Base-by-base conservation (phyloP, 495 filamentous ascomycete species). In the Penicillium turbatum region DNA sequence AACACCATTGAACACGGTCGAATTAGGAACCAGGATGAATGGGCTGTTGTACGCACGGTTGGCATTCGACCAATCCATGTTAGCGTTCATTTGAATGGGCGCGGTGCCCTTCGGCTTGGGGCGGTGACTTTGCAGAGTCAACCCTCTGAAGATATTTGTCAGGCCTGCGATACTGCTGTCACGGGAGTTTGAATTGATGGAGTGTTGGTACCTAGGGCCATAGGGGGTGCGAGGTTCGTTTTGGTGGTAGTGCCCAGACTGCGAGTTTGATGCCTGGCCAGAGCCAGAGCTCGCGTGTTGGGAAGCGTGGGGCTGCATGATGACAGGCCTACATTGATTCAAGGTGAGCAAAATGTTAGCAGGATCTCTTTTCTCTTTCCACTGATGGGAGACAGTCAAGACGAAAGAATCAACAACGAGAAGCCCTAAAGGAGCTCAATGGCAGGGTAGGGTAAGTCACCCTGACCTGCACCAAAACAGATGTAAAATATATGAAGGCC, bases 221-320 rank as follows among this genome's bases (percentile, higher is more conserved):
- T 70, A 72, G 5, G 67, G 57, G 32, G 67, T 56, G 32, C 64
- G 70, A 43, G 63, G 50, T 16, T 65, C 59, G 35, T 62, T 38
- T 29, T 53, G 55, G 26, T 57, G 49, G 51, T 43, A 65, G 3
- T 63, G 64, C n/a, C 49, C 53, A n/a, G 48, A 48, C 56, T 64
- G 63, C 12, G 41, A 41, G 32, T 46, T 57, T 29, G 56, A 45
- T 40, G 47, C 48, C 41, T 66, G 71, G 53, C 56, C 58, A 40
- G 69, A 64, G 16, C 74, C 67, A 41, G 62, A 52, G 65, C 69
- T 70, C 67, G 57, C 47, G 19, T 55, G 49, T 24, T 54, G 61
- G 15, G 51, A 55, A 39, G 34, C 26, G 60, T 68, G 72, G 55
- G 65, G 71, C 64, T 65, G 73, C 75, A 70, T 70, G 54, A 54